Conservation (phyloP, 352 stramenopile species). For the Phytopythium mirpurense region DNA sequence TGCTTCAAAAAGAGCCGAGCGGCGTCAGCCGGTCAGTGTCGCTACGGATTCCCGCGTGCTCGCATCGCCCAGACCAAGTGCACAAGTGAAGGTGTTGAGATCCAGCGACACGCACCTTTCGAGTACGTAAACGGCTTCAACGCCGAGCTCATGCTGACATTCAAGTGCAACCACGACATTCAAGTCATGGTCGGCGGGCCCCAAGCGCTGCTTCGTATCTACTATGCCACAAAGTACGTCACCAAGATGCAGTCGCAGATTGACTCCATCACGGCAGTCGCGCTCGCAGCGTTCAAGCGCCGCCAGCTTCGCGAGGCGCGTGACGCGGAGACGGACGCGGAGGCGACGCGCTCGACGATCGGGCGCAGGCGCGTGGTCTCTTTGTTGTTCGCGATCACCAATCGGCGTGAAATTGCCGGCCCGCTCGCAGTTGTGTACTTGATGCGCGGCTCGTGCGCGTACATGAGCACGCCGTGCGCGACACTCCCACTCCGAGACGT, state of each 20-base stretch:
- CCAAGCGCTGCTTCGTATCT: neutral
- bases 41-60: neutral
- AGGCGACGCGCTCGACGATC: neutral
- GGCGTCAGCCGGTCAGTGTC: neutral
- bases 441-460: neutral
- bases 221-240: slow-evolving; percentile 2
- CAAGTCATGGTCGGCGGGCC: neutral
- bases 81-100: neutral
- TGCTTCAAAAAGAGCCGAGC: neutral
- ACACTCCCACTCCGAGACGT: neutral
- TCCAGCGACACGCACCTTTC: neutral
- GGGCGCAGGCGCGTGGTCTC: neutral
- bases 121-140: slow-evolving; percentile 1
- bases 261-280: neutral
- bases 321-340: neutral
- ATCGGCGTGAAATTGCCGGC: neutral
- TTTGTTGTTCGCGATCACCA: neutral
- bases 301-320: neutral
- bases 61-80: neutral
- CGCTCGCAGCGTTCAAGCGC: neutral
- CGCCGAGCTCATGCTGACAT: neutral
- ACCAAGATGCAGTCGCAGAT: neutral
- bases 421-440: neutral
- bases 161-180: slow-evolving; percentile 1
- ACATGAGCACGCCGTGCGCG: neutral